Percentiles rank a stretch among this genome's conserved stretches.
phyloP scores from a whole-genome alignment of 2,329 filamentous ascomycete genomes.

The Tympanopsis confertula region DNA sequence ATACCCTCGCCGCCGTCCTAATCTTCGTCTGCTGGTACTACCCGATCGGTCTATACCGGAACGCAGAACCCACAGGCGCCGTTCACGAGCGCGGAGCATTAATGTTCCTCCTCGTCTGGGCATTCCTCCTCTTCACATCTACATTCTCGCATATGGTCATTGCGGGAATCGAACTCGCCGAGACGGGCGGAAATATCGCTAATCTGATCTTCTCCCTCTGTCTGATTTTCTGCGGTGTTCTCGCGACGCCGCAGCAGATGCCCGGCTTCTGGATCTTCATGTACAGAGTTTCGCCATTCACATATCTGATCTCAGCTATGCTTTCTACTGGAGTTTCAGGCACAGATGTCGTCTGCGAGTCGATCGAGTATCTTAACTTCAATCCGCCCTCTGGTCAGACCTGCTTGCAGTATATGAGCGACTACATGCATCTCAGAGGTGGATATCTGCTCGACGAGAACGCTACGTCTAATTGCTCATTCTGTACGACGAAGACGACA shows the following conservation, averaged over 20 bases:
- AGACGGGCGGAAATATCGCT: slow-evolving; percentile 52
- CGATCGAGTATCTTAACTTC: slow-evolving; percentile 60
- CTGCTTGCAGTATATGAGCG: slow-evolving; percentile 45
- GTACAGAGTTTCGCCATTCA: slow-evolving; percentile 73
- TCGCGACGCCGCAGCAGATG: slow-evolving; percentile 34
- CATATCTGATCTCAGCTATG: slow-evolving; percentile 69
- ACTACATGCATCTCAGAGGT: slow-evolving; percentile 33
- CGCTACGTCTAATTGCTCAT: slow-evolving; percentile 1
- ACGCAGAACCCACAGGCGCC: slow-evolving; percentile 38
- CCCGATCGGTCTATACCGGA: slow-evolving; percentile 50
- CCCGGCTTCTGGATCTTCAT: slow-evolving; percentile 76
- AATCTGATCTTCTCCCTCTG: slow-evolving; percentile 53
- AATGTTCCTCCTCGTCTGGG: slow-evolving; percentile 50
- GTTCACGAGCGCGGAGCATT: slow-evolving; percentile 45
- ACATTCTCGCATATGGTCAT: slow-evolving; percentile 58
- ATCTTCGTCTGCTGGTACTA: slow-evolving; percentile 60
- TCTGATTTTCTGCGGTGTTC: slow-evolving; percentile 46
- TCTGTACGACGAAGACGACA: slow-evolving; percentile 8
- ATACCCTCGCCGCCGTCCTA: slow-evolving; percentile 30
- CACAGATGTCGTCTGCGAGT: slow-evolving; percentile 50
- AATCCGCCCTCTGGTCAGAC: slow-evolving; percentile 43
- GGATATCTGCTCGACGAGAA: slow-evolving; percentile 40
- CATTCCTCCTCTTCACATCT: slow-evolving; percentile 53
- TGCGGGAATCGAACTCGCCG: slow-evolving; percentile 48
- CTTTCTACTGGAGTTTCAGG: slow-evolving; percentile 60